A percentile compares a stretch with the other conserved stretches of the same genome.
phyloP scores from a whole-genome alignment of 1,139 yeast species.

The Lodderomyces parapsilosis region DNA sequence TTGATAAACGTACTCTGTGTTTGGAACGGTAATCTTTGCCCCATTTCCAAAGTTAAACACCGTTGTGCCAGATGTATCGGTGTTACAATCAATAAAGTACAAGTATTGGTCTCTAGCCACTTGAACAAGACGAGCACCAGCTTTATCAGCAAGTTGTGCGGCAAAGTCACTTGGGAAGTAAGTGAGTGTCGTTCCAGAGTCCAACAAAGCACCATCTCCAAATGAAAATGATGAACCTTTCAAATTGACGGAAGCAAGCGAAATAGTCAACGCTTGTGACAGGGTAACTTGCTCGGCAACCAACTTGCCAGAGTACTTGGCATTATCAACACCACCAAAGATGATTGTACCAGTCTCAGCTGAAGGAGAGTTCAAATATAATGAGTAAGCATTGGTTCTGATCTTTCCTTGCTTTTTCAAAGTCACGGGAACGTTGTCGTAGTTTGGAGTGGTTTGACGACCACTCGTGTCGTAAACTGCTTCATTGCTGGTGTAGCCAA shows the following conservation, averaged over 20 bases:
- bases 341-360: constrained; percentile 25
- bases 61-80: constrained; percentile 12
- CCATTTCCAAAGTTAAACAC: constrained; percentile 11
- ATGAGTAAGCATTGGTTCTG: constrained; percentile 36
- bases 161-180: constrained; percentile 21
- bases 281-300: constrained; percentile 6
- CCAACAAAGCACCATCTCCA: constrained; percentile 14
- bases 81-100: constrained; percentile 5
- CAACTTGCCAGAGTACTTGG: constrained; percentile 25
- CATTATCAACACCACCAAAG: constrained; percentile 31
- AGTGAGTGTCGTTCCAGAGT: constrained; percentile 31
- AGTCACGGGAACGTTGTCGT: constrained; percentile 32
- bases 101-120: constrained; percentile 8
- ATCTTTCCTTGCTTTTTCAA: constrained; percentile 46
- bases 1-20: neutral
- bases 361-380: constrained; percentile 25
- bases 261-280: constrained; percentile 5
- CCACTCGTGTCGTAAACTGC: constrained; percentile 21
- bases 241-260: constrained; percentile 5
- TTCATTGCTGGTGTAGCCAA: constrained; percentile 18
- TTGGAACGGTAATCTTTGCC: constrained; percentile 9
- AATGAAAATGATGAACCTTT: neutral
- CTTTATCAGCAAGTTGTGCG: constrained; percentile 7
- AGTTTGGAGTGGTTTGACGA: constrained; percentile 20
- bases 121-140: constrained; percentile 21